Percentiles rank a stretch among this genome's conserved stretches.
phyloP scores from a whole-genome alignment of 176 grass and related monocot species.

The Carex littledalei region DNA sequence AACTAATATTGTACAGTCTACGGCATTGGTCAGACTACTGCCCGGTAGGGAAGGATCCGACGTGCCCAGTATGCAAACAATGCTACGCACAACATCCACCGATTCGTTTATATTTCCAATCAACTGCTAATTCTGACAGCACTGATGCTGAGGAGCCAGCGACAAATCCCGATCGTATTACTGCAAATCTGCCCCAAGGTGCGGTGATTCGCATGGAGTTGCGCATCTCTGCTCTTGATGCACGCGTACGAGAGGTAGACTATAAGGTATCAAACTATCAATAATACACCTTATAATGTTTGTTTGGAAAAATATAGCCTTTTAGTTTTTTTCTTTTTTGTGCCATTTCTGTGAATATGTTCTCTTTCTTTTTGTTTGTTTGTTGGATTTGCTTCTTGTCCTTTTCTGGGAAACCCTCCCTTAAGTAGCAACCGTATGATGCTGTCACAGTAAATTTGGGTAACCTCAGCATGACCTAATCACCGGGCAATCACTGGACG shows the following conservation, averaged over 20 bases:
- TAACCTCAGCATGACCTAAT: neutral
- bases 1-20: constrained; percentile 33
- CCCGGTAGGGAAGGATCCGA: constrained; percentile 59
- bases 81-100: constrained; percentile 41
- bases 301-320: neutral
- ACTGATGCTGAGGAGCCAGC: constrained; percentile 32
- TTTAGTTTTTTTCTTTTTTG: neutral
- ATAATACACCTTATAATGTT: neutral
- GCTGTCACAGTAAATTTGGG: neutral
- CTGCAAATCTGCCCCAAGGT: constrained; percentile 8
- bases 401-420: neutral
- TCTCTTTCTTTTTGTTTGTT: neutral
- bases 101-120: constrained; percentile 85
- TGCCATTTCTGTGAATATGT: neutral
- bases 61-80: constrained; percentile 91
- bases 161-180: constrained; percentile 18
- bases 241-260: constrained; percentile 41
- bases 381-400: neutral
- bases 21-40: constrained; percentile 96
- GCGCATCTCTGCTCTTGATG: constrained; percentile 50
- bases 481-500: neutral
- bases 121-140: constrained; percentile 23
- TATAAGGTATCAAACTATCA: neutral
- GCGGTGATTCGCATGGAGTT: constrained; percentile 51
- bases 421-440: neutral